A percentile compares a stretch with the other conserved stretches of the same genome.
These are phyloP conservation scores for Tephrocybe sp. DNA, from an alignment of 768 basidiomycete species.

Conservation along the genomic window DNA sequence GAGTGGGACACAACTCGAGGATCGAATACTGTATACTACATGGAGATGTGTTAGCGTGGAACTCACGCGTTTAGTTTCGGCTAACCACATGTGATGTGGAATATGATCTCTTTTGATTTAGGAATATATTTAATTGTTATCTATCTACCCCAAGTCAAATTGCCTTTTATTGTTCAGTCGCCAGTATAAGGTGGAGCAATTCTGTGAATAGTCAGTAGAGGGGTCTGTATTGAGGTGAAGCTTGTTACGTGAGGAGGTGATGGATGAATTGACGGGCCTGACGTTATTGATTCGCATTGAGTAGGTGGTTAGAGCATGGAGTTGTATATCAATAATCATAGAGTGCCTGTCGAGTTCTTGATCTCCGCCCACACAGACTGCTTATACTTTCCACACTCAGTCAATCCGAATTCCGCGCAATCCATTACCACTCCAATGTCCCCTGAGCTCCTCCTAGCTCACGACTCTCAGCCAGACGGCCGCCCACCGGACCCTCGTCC, in stretches of 20 bases:
- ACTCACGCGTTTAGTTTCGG: neutral
- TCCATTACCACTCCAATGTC: conserved; percentile 16
- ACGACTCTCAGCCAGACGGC: conserved; percentile 3
- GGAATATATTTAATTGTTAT: too few species aligned
- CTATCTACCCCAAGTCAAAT: neutral
- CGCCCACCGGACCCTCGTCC: conserved; percentile 27
- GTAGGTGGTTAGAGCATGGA: conserved; percentile 1
- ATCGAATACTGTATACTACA: conserved; percentile 18
- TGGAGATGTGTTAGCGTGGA: conserved; percentile 9
- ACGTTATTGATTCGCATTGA: conserved; percentile 1
- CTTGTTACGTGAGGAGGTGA: conserved; percentile 5
- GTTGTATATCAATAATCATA: conserved; percentile 8
- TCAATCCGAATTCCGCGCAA: conserved; percentile 24
- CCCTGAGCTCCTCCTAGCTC: conserved; percentile 9
- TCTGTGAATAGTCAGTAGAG: neutral
- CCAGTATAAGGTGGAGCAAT: neutral
- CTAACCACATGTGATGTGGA: too few species aligned
- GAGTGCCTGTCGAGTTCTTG: conserved; percentile 18
- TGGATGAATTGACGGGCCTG: conserved; percentile 6
- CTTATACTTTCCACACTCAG: conserved; percentile 20
- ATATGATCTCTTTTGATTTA: too few species aligned
- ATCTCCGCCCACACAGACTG: conserved; percentile 20
- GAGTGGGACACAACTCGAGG: conserved; percentile 2
- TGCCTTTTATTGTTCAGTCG: neutral
- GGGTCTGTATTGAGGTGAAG: neutral